A percentile compares a stretch with the other conserved stretches of the same genome.
phyloP scores from a whole-genome alignment of 148 eudicot genomes.

The Rhododendron henanense region DNA sequence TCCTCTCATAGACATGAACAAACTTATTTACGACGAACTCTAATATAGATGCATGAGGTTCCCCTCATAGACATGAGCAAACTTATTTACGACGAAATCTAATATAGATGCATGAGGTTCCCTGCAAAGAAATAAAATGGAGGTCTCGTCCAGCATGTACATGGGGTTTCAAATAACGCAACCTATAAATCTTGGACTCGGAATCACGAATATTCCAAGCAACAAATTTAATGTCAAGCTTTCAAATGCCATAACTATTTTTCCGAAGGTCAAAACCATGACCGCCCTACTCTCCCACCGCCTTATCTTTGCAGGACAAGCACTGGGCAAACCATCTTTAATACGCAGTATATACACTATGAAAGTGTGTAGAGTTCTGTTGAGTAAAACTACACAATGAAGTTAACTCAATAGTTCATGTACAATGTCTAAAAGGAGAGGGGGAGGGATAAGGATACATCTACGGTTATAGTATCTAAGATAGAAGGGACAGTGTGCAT shows the following conservation, averaged over 20 bases:
- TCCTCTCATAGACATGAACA: not conserved
- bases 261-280: too few species aligned
- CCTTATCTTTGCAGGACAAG: not conserved
- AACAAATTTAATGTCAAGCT: not conserved
- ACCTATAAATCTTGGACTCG: not conserved
- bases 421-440: not conserved
- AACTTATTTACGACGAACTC: not conserved
- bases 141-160: not conserved
- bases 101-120: not conserved
- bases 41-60: too few species aligned
- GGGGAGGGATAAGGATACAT: not conserved
- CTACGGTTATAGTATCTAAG: not conserved
- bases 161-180: not conserved
- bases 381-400: not conserved
- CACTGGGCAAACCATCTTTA: not conserved
- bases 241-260: not conserved
- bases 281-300: too few species aligned
- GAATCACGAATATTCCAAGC: not conserved
- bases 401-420: not conserved
- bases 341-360: not conserved
- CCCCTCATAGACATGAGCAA: too few species aligned
- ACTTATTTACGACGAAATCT: too few species aligned
- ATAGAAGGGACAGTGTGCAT: not conserved
- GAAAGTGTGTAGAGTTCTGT: not conserved
- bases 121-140: not conserved